Base-by-base conservation (phyloP, 2,329 filamentous ascomycete species). In the Leptodontidium sp. region DNA sequence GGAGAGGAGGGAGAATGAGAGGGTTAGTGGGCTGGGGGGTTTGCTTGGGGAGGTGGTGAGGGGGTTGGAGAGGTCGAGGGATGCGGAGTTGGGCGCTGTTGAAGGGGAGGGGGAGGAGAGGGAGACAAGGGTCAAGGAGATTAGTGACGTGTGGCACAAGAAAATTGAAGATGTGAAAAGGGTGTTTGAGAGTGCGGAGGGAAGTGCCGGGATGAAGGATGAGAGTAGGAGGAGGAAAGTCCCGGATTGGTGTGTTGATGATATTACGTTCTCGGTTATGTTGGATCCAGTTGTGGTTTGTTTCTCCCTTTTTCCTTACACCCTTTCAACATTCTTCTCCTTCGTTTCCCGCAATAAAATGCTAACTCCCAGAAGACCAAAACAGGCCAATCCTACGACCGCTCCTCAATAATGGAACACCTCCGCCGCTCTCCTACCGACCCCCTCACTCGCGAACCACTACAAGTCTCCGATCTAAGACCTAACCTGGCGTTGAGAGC, bases 361-460 rank as follows among this genome's bases (percentile, higher is more conserved):
- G 26, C 67, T 72, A 55, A 73, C 24, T n/a, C 47, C 17, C 8
- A 11, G 74, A 80, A 84, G 90, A 95, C 93, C 0, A 94, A 92
- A 76, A 94, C 91, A 1, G 96, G 96, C 14, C 92, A 94, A 72
- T 96, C 92, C 1, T 99, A 97, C 78, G 96, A 98, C 79, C 88
- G 95, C 52, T 86, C 92, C 0, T 92, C 92, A 17, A 91, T 99
- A 70, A 85, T 94, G 77, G 93, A 97, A 80, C 94, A 98, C 78
- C 84, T 99, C 32, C 91, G 91, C 75, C 85, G 91, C 26, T 88
- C 88, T 43, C 85, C 85, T 0, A 91, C 88, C 15, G 96, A 99
- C 78, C 96, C 96, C 0, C 80, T 98, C 45, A 98, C 95, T 0
- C 85, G 95, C 52, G 91, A 94, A 71, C 88, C 91, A 0, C 84